Base-by-base conservation (phyloP, 768 basidiomycete genomes). In the Agaricus blazei region DNA sequence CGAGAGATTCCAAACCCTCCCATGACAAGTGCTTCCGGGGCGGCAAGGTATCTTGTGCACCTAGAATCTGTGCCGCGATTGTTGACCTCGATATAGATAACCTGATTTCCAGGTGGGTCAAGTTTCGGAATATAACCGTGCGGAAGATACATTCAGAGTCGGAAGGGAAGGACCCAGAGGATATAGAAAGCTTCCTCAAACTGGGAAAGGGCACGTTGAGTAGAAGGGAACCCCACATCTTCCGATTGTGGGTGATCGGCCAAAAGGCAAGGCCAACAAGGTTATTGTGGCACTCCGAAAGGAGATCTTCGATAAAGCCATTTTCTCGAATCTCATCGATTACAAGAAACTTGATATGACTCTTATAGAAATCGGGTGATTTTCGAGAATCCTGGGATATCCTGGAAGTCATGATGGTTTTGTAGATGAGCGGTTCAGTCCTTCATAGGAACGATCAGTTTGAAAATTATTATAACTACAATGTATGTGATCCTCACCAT, bases 341-440 rank as follows among this genome's bases (percentile, higher is more conserved):
- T 19, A 31, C 40, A 40, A 43, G 28, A 4, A 41, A 52, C 29
- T 29, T 44, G 40, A 51, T 40, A 27, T 51, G 50, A 29, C 19
- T 43, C 26, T 24, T 12, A n/a, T 51, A 51, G 38, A 51, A 51
- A 9, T 31, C 40, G 11, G 15, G n/a, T 8, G 41, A 12, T 29
- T 51, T 51, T 19, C 28, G 50, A 29, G 40, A 28, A 24, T 14
- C 15, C 3, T n/a, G 28, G n/a, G 46, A 3, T 5, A 19, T 9
- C 41, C 28, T 52, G 14, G 42, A 43, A 11, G 51, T 24, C 2
- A 29, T 8, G 27, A 54, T 54, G 24, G 36, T 40, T 28, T 26
- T n/a, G 27, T 54, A 54, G 9, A 54, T 47, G 26, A 54, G 52
- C 11, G 52, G 45, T 2, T 54, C 45, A 28, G 47, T 40, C 52